phyloP scores from a whole-genome alignment of 2,329 filamentous ascomycete species.

The Sclerotinia glacialis region DNA sequence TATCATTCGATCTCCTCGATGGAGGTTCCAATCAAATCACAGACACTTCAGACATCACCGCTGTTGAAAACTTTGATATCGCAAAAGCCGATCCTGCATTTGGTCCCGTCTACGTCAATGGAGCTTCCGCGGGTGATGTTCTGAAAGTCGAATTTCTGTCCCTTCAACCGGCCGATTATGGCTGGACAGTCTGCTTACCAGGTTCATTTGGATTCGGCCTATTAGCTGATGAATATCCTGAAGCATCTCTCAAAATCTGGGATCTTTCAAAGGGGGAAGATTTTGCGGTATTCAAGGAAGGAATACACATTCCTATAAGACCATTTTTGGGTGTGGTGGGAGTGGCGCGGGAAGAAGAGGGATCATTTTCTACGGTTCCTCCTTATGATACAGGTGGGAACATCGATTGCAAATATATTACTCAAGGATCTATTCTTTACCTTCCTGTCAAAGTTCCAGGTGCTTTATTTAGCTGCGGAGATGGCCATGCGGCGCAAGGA shows the following conservation, averaged over 20 bases:
- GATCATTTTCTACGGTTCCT: conserved; percentile 50
- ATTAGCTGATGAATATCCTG: conserved; percentile 48
- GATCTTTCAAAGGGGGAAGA: conserved; percentile 43
- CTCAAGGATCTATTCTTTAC: conserved; percentile 47
- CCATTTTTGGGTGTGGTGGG: conserved; percentile 55
- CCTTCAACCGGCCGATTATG: conserved; percentile 47
- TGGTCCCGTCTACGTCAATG: conserved; percentile 50
- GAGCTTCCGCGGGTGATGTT: conserved; percentile 51
- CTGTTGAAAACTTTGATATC: conserved; percentile 43
- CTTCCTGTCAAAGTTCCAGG: conserved; percentile 50
- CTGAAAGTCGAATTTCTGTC: conserved; percentile 51
- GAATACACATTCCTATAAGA: conserved; percentile 48
- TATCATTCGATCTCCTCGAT: conserved; percentile 51
- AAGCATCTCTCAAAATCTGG: conserved; percentile 49
- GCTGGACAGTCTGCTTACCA: conserved; percentile 53
- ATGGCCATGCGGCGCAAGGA: conserved; percentile 54
- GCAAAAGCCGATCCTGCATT: conserved; percentile 46
- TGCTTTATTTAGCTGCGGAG: conserved; percentile 53
- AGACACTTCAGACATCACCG: conserved; percentile 43
- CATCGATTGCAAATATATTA: conserved; percentile 52
- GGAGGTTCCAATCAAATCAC: conserved; percentile 51
- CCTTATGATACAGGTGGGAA: conserved; percentile 54
- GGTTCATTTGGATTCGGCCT: conserved; percentile 50
- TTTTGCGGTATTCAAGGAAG: conserved; percentile 47
- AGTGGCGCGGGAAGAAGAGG: conserved; percentile 46